Base-by-base conservation (phyloP, 73 alveolate genomes). In the Stentor coeruleus region DNA sequence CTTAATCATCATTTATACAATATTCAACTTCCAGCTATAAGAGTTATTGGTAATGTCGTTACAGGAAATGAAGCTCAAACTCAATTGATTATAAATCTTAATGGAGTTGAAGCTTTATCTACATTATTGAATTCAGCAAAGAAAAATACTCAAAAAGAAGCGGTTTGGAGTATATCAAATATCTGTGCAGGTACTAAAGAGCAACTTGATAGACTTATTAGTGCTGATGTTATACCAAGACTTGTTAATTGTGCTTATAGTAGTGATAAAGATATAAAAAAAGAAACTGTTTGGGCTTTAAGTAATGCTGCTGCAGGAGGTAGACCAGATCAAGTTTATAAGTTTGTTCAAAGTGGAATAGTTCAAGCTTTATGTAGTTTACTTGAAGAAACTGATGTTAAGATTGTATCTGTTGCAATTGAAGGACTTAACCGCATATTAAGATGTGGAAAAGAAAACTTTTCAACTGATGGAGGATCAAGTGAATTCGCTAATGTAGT, bases 31-130 rank as follows among this genome's bases (percentile, higher is more conserved):
- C 96, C 98, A 0, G 84, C 96, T 55, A 73, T 97, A 31, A 92
- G 99, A 82, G 88, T 96, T 31, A 84, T 97, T 28, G 99, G 99
- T 14, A 97, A 97, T 91, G 86, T 97, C 40, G 97, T 93, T 28
- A 91, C 99, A 33, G 93, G 90, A 26, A 93, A 86, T 82, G 99
- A 96, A 74, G 88, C 83, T 59, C 93, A 93, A 75, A 96, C 99
- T 20, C 94, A 94, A 76, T 80, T 84, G 57, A 95, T 93, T 49
- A 77, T 97, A 38, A 90, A 91, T 49, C 87, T 91, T 40, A 97
- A 97, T 39, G 93, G 91, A 31, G 88, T 96, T 59, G 91, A 88
- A 2, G 89, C 86, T 59, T 84, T 97, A 75, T 86, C 92, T 80
- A 81, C 75, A 59, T 86, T 96, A 26, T 82, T 96, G 59, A 77